Evolutionary conservation across 805 yeast species (phyloP).

Genomic region (Starmerella khaoyaiensis): DNA sequence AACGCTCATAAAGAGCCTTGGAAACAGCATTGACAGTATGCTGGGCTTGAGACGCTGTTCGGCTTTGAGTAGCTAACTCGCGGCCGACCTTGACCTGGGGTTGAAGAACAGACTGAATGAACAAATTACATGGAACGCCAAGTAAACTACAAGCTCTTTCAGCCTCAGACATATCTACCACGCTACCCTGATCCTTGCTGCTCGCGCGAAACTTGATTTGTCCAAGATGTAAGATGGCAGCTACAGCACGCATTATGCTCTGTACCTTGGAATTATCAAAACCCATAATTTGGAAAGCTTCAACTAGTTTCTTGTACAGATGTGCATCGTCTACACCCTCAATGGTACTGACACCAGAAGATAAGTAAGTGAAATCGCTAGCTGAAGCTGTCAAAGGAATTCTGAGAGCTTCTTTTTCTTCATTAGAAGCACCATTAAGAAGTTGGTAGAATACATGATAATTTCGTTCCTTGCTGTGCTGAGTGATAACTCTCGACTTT

Average conservation of each 20-base stretch:
- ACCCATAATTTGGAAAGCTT: conserved; percentile 65
- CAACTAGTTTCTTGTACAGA: conserved; percentile 49
- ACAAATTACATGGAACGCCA: conserved; percentile 45
- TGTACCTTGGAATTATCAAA: conserved; percentile 43
- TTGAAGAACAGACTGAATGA: conserved; percentile 47
- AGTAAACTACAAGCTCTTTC: conserved; percentile 45
- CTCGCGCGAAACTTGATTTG: conserved; percentile 59
- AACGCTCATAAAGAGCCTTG: conserved; percentile 69
- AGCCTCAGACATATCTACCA: conserved; percentile 41
- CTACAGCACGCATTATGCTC: conserved; percentile 51
- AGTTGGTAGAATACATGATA: conserved; percentile 90
- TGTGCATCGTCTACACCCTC: conserved; percentile 62
- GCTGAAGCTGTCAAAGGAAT: conserved; percentile 36
- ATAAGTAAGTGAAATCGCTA: conserved; percentile 44
- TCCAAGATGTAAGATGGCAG: conserved; percentile 74
- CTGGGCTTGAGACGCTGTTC: conserved; percentile 66
- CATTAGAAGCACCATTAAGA: conserved; percentile 47
- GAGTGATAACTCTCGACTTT: conserved; percentile 80
- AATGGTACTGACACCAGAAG: conserved; percentile 41
- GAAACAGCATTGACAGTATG: conserved; percentile 77
- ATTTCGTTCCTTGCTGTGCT: conserved; percentile 66
- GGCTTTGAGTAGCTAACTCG: conserved; percentile 69
- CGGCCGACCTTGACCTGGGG: conserved; percentile 88
- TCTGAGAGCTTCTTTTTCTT: conserved; percentile 25
- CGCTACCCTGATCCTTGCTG: conserved; percentile 60